phyloP scores from a whole-genome alignment of 2,329 filamentous ascomycete genomes.

The Colletotrichum gigasporum region DNA sequence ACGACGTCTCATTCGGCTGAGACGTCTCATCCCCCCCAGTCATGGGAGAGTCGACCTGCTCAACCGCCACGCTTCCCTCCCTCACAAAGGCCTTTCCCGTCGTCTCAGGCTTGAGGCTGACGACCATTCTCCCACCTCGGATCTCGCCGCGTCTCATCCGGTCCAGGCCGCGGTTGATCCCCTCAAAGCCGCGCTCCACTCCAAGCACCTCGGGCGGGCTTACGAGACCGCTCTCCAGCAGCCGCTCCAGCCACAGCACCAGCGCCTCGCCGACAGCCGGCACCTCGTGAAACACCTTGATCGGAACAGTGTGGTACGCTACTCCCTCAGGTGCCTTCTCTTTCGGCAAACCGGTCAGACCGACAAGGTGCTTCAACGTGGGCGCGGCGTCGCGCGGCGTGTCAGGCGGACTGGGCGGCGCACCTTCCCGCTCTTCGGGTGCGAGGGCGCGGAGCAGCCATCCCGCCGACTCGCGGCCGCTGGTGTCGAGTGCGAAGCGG shows the following conservation, averaged over 20 bases:
- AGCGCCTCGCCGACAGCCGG: constrained; percentile 70
- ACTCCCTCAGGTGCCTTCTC: constrained; percentile 53
- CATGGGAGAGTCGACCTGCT: constrained; percentile 10
- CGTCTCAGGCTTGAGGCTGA: constrained; percentile 40
- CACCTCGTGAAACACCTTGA: constrained; percentile 79
- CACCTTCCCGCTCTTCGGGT: constrained; percentile 36
- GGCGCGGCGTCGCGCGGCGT: constrained; percentile 45
- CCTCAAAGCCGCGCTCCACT: constrained; percentile 69
- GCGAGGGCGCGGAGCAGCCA: constrained; percentile 64
- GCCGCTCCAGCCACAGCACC: constrained; percentile 72
- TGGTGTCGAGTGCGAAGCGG: constrained; percentile 75
- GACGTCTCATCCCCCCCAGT: neutral
- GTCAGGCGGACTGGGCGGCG: constrained; percentile 46
- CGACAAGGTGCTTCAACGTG: constrained; percentile 66
- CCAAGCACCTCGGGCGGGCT: constrained; percentile 72
- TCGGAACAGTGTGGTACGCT: constrained; percentile 72
- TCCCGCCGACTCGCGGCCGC: constrained; percentile 70
- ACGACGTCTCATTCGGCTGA: neutral
- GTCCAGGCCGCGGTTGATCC: constrained; percentile 75
- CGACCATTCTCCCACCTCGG: constrained; percentile 75
- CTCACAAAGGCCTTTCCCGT: neutral
- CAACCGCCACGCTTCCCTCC: constrained; percentile 5
- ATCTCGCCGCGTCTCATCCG: constrained; percentile 72
- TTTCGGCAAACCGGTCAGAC: constrained; percentile 75
- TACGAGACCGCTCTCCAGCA: constrained; percentile 65